These are phyloP conservation scores for Thermomyces lanuginosus DNA, from an alignment of 2,329 filamentous ascomycete species.

Conservation along the genomic window DNA sequence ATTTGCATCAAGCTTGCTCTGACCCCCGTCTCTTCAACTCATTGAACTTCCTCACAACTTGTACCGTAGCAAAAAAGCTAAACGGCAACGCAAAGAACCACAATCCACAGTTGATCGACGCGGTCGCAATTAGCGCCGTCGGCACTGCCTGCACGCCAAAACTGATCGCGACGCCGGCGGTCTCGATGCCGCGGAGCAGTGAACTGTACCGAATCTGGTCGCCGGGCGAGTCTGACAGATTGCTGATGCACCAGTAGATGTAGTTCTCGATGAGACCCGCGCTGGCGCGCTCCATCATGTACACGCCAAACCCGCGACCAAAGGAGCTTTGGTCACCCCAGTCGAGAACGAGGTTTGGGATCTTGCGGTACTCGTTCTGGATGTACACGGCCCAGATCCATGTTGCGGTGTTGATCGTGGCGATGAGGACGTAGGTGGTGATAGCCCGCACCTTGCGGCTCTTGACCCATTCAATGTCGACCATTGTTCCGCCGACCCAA, in stretches of 20 bases:
- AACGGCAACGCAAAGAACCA: constrained; percentile 30
- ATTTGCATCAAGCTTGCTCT: too few relatives aligned
- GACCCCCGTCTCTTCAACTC: too few relatives aligned
- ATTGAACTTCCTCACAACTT: constrained; percentile 27
- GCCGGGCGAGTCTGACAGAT: constrained; percentile 28
- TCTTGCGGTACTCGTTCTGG: constrained; percentile 32
- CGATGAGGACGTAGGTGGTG: constrained; percentile 26
- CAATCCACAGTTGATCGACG: constrained; percentile 28
- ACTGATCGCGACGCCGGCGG: constrained; percentile 26
- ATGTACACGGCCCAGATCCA: constrained; percentile 35
- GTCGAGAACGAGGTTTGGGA: constrained; percentile 27
- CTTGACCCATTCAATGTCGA: constrained; percentile 25
- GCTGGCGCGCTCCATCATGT: constrained; percentile 26
- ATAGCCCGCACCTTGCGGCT: constrained; percentile 26
- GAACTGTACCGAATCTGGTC: constrained; percentile 32
- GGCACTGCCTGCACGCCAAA: constrained; percentile 32
- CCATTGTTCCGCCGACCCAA: constrained; percentile 14
- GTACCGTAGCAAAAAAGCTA: constrained; percentile 29
- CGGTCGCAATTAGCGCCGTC: constrained; percentile 28
- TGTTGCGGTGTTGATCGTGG: constrained; percentile 26
- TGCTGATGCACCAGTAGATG: constrained; percentile 34
- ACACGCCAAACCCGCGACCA: constrained; percentile 29
- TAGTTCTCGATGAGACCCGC: constrained; percentile 29
- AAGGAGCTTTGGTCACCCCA: constrained; percentile 27
- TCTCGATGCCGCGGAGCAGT: constrained; percentile 29